Conservation (phyloP, 2,329 filamentous ascomycete genomes). For the Cladosporium velox region DNA sequence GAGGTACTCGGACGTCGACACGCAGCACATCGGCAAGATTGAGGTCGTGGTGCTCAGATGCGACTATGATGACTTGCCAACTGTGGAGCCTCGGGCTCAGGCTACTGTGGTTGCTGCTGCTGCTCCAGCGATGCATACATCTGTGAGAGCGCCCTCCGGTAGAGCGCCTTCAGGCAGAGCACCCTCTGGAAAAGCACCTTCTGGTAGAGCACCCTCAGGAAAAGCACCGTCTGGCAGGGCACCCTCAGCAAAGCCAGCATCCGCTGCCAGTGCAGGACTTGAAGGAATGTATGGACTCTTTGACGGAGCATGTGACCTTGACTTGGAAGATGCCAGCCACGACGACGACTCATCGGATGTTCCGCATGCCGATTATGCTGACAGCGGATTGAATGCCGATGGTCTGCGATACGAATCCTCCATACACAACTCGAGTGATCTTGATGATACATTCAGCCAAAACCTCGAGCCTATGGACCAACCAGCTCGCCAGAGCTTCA, state of each 20-base stretch:
- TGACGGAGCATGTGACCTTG: slow-evolving; percentile 37
- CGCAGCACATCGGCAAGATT: slow-evolving; percentile 49
- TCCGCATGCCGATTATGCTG: background rate
- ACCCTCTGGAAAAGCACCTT: slow-evolving; percentile 23
- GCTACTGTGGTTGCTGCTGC: slow-evolving; percentile 6
- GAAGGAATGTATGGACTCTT: slow-evolving; percentile 37
- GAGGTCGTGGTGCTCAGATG: slow-evolving; percentile 52
- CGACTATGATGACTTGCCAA: slow-evolving; percentile 30
- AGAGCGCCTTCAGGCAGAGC: slow-evolving; percentile 18
- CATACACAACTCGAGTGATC: background rate
- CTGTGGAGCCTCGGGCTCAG: background rate
- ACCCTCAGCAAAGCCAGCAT: background rate
- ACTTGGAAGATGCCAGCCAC: background rate
- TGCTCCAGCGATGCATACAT: background rate
- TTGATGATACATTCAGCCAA: background rate
- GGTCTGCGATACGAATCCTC: background rate
- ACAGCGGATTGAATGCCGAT: background rate
- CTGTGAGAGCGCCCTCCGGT: background rate
- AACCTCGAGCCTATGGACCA: background rate
- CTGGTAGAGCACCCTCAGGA: slow-evolving; percentile 21
- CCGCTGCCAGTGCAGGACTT: slow-evolving; percentile 14
- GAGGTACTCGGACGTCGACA: slow-evolving; percentile 36
- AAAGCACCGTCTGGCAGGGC: slow-evolving; percentile 13
- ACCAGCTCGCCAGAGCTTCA: background rate
- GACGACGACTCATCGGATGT: background rate